Percentiles rank a stretch among this genome's conserved stretches.
Evolutionary conservation across 768 basidiomycete species (phyloP).

Genomic region (Kwoniella dejecticola): DNA sequence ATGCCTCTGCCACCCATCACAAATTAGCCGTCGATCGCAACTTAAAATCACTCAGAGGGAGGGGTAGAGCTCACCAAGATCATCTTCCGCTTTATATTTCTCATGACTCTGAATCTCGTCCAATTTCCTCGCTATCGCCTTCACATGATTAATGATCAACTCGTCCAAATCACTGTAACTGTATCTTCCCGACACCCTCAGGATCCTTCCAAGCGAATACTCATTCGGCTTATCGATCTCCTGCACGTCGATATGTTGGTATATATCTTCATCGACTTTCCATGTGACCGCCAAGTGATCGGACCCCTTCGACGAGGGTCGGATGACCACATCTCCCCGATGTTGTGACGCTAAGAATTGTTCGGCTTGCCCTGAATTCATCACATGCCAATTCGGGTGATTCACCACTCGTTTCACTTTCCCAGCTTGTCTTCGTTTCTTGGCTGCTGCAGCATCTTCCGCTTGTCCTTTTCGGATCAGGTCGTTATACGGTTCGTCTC

Average conservation of each 20-base stretch:
- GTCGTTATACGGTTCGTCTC: slow-evolving; percentile 54
- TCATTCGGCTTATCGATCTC: slow-evolving; percentile 58
- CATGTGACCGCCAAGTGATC: slow-evolving; percentile 96
- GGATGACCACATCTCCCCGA: slow-evolving; percentile 91
- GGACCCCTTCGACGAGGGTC: slow-evolving; percentile 90
- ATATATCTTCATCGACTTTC: slow-evolving; percentile 95
- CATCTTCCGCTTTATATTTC: slow-evolving; percentile 87
- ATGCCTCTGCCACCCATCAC: slow-evolving; percentile 69
- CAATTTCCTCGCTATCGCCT: slow-evolving; percentile 86
- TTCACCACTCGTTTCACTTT: slow-evolving; percentile 83
- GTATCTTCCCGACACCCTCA: slow-evolving; percentile 64
- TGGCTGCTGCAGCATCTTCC: slow-evolving; percentile 69
- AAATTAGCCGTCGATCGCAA: no score
- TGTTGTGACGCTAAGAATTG: slow-evolving; percentile 83
- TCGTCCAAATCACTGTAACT: slow-evolving; percentile 93
- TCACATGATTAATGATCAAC: slow-evolving; percentile 92
- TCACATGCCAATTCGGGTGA: slow-evolving; percentile 96
- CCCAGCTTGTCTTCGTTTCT: slow-evolving; percentile 81
- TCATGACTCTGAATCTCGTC: slow-evolving; percentile 95
- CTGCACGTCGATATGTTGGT: slow-evolving; percentile 76
- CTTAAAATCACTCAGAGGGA: no score
- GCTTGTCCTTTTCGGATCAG: slow-evolving; percentile 25
- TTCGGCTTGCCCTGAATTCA: slow-evolving; percentile 87
- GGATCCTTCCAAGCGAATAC: slow-evolving; percentile 53
- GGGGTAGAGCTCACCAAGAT: slow-evolving; percentile 69